Evolutionary conservation across 768 basidiomycete genomes (phyloP).

Genomic region (Lactarius sp.): DNA sequence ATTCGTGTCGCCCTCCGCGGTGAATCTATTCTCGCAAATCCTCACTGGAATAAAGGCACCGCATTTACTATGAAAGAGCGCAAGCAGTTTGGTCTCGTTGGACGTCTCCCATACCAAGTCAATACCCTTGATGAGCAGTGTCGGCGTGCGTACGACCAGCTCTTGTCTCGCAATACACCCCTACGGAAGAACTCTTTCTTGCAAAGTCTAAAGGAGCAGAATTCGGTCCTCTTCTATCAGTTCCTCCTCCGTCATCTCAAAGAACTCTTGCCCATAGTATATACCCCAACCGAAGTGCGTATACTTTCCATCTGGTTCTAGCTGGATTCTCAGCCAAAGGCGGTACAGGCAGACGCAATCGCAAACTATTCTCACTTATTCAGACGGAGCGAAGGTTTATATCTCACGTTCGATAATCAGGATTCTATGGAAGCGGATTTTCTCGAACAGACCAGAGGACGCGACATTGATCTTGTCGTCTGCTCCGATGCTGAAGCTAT

Average conservation of each 20-base stretch:
- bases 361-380: conserved; percentile 81
- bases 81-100: conserved; percentile 56
- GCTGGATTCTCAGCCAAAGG: not conserved
- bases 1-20: conserved; percentile 54
- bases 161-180: conserved; percentile 36
- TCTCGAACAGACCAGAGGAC: conserved; percentile 56
- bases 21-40: conserved; percentile 54
- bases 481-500: conserved; percentile 85
- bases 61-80: conserved; percentile 69
- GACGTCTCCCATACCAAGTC: conserved; percentile 35
- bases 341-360: conserved; percentile 67
- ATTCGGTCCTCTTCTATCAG: conserved; percentile 76
- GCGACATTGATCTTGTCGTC: conserved; percentile 71
- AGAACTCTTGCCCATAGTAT: conserved; percentile 62
- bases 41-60: conserved; percentile 76
- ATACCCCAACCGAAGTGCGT: conserved; percentile 73
- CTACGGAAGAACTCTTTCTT: conserved; percentile 70
- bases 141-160: conserved; percentile 65
- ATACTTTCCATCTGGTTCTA: not conserved
- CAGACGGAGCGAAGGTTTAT: conserved; percentile 73
- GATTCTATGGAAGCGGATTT: conserved; percentile 75
- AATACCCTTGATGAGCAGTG: conserved; percentile 70
- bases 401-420: conserved; percentile 53
- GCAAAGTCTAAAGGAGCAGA: conserved; percentile 73
- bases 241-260: conserved; percentile 43